Conservation (phyloP, 108 stramenopile genomes). For the Cyclotella cryptica region DNA sequence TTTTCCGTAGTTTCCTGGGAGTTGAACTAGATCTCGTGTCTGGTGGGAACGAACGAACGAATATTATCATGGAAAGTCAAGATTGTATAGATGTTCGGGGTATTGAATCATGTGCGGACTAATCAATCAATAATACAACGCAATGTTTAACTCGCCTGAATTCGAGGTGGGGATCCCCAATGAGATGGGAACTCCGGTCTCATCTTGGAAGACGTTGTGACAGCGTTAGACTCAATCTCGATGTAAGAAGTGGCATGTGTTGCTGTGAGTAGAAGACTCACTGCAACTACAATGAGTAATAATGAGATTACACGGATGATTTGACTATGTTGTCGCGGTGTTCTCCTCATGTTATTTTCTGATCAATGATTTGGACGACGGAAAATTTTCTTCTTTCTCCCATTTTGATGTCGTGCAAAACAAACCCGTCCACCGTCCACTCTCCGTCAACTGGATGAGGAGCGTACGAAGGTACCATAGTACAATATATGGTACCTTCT, state of each 20-base stretch:
- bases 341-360: neutral
- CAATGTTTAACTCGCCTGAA: neutral
- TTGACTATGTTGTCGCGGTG: neutral
- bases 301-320: neutral
- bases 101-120: neutral
- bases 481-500: too few species aligned
- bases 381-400: too few species aligned
- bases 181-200: slow-evolving; percentile 7
- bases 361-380: too few species aligned
- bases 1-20: slow-evolving; percentile 36
- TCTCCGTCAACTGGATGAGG: too few species aligned
- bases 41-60: too few species aligned
- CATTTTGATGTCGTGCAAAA: too few species aligned
- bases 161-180: neutral
- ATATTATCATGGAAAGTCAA: neutral
- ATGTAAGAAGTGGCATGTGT: too few species aligned
- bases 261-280: too few species aligned
- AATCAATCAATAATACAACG: neutral
- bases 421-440: too few species aligned
- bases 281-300: too few species aligned
- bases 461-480: too few species aligned
- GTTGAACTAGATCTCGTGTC: slow-evolving; percentile 38
- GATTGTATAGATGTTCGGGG: neutral
- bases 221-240: neutral
- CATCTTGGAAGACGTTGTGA: neutral